A percentile compares a stretch with the other conserved stretches of the same genome.
phyloP scores from a whole-genome alignment of 768 basidiomycete genomes.

The Mycena alexandri region DNA sequence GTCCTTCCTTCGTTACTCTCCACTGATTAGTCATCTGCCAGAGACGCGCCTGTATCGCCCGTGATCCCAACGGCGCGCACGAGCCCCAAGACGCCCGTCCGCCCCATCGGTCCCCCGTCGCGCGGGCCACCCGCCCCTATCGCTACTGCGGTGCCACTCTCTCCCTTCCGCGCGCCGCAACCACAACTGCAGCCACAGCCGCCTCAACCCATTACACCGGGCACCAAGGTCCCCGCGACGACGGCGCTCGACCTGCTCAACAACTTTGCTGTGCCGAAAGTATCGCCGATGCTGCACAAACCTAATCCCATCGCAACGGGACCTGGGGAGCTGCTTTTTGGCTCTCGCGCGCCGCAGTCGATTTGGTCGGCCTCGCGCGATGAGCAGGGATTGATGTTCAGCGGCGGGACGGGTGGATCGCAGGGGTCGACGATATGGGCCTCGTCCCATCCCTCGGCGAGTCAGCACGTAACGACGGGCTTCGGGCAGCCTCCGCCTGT shows the following conservation, averaged over 20 bases:
- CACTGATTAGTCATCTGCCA: not conserved
- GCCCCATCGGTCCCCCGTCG: conserved; percentile 24
- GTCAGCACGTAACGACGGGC: conserved; percentile 20
- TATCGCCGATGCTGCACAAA: conserved; percentile 2
- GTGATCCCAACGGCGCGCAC: conserved; percentile 28
- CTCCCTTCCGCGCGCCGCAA: conserved; percentile 26
- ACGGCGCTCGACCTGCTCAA: conserved; percentile 37
- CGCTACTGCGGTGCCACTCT: conserved; percentile 5
- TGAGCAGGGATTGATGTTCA: conserved; percentile 33
- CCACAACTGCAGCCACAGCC: not conserved
- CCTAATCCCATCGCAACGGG: not conserved
- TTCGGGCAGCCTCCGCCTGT: not conserved
- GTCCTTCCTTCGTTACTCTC: not conserved
- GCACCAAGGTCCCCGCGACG: conserved; percentile 34
- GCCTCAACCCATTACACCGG: conserved; percentile 21
- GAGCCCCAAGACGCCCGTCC: conserved; percentile 33
- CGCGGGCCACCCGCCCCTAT: not conserved
- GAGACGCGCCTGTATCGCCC: conserved; percentile 30
- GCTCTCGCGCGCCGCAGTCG: conserved; percentile 28
- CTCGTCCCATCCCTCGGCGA: conserved; percentile 28
- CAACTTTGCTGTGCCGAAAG: conserved; percentile 22
- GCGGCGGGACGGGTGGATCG: conserved; percentile 8
- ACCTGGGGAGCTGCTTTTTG: conserved; percentile 25
- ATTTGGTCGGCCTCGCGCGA: conserved; percentile 38
- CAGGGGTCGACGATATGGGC: conserved; percentile 30